These are phyloP conservation scores for Aspergillus phoenicis DNA, from an alignment of 2,329 filamentous ascomycete genomes.

Conservation along the genomic window DNA sequence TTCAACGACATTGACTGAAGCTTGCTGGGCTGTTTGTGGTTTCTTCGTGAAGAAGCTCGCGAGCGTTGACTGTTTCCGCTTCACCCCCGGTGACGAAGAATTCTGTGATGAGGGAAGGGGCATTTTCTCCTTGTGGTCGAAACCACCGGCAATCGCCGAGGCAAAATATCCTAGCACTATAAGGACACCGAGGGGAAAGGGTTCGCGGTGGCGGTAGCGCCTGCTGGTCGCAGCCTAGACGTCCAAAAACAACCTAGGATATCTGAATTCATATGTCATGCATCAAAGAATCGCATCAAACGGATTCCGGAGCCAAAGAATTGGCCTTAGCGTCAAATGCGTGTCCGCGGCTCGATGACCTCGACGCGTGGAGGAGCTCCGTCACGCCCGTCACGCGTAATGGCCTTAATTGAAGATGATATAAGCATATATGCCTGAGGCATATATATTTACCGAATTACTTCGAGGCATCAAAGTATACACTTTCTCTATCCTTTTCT, in stretches of 20 bases:
- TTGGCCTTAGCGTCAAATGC: slow-evolving; percentile 3
- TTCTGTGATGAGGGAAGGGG: slow-evolving; percentile 38
- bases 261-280: no score
- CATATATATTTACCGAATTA: neutral
- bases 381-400: slow-evolving; percentile 22
- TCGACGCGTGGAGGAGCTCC: slow-evolving; percentile 35
- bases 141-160: neutral
- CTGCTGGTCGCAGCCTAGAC: neutral
- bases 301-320: neutral
- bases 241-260: neutral
- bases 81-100: slow-evolving; percentile 37
- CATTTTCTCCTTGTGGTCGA: slow-evolving; percentile 27
- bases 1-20: slow-evolving; percentile 13
- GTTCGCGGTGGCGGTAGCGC: neutral
- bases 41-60: slow-evolving; percentile 81
- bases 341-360: slow-evolving; percentile 25
- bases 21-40: slow-evolving; percentile 28
- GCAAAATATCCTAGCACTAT: neutral
- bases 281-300: slow-evolving; percentile 10
- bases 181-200: neutral
- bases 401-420: slow-evolving; percentile 1
- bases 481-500: neutral
- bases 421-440: neutral
- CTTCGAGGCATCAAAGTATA: neutral
- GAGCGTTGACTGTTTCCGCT: slow-evolving; percentile 67